Percentiles rank a stretch among this genome's conserved stretches.
phyloP scores from a whole-genome alignment of 805 yeast species.

The Lipomyces chichibuensis region DNA sequence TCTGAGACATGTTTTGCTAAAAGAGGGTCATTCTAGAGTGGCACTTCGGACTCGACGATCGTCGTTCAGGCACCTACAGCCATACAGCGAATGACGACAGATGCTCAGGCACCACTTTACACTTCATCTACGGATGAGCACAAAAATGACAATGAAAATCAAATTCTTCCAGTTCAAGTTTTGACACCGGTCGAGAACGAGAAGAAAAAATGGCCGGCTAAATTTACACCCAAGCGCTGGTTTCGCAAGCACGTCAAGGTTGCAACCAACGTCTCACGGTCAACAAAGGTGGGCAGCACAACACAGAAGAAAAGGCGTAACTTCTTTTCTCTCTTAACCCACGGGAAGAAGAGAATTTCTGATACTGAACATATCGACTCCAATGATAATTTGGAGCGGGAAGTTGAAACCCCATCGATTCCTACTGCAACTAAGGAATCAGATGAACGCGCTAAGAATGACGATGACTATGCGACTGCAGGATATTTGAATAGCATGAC shows the following conservation, averaged over 20 bases:
- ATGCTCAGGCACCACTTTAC: not conserved
- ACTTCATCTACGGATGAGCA: not conserved
- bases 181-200: not conserved
- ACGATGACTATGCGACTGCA: too few relatives aligned
- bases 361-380: too few relatives aligned
- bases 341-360: too few relatives aligned
- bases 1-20: not conserved
- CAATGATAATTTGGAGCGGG: too few relatives aligned
- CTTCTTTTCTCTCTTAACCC: too few relatives aligned
- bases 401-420: too few relatives aligned
- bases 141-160: not conserved
- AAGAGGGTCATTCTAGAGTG: not conserved
- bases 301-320: too few relatives aligned
- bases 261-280: too few relatives aligned
- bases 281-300: too few relatives aligned
- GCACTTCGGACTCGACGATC: not conserved
- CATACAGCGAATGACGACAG: not conserved
- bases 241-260: not conserved
- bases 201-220: not conserved
- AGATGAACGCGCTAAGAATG: too few relatives aligned
- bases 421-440: too few relatives aligned
- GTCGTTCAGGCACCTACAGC: constrained; percentile 1
- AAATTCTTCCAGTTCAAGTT: not conserved
- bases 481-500: too few relatives aligned
- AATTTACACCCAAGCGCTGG: not conserved